Evolutionary conservation across 495 filamentous ascomycete genomes (phyloP).

Genomic region (Penicillium egyptiacum): DNA sequence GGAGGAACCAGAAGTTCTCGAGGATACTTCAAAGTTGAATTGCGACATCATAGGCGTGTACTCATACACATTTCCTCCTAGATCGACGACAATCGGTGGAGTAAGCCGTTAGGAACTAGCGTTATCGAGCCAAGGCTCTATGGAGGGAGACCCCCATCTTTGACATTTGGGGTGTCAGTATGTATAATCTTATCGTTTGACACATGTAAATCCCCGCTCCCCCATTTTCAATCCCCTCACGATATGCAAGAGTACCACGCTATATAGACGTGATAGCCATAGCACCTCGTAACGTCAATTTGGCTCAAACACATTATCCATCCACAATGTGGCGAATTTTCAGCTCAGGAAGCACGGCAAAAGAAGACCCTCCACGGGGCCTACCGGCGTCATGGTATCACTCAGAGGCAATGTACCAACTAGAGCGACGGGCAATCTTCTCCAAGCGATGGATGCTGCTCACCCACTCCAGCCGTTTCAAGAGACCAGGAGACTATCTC

Average conservation of each 20-base stretch:
- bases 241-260: not conserved
- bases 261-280: not conserved
- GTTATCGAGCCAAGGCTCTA: no score
- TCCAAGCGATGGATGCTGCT: conserved; percentile 35
- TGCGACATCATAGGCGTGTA: no score
- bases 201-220: conserved; percentile 24
- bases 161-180: no score
- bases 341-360: conserved; percentile 50
- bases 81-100: no score
- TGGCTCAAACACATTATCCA: not conserved
- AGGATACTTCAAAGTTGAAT: no score
- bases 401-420: conserved; percentile 47
- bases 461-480: conserved; percentile 32
- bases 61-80: no score
- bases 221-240: not conserved
- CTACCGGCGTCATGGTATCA: conserved; percentile 51
- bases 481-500: conserved; percentile 34
- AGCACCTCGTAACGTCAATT: not conserved
- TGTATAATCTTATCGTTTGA: not conserved
- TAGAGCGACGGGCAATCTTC: conserved; percentile 52
- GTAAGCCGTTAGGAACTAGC: no score
- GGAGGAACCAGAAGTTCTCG: no score
- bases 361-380: conserved; percentile 26
- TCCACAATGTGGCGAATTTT: conserved; percentile 59
- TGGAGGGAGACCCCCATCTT: no score